Conservation (phyloP, 2,329 filamentous ascomycete genomes). For the Aotearoamyces nothofagi region DNA sequence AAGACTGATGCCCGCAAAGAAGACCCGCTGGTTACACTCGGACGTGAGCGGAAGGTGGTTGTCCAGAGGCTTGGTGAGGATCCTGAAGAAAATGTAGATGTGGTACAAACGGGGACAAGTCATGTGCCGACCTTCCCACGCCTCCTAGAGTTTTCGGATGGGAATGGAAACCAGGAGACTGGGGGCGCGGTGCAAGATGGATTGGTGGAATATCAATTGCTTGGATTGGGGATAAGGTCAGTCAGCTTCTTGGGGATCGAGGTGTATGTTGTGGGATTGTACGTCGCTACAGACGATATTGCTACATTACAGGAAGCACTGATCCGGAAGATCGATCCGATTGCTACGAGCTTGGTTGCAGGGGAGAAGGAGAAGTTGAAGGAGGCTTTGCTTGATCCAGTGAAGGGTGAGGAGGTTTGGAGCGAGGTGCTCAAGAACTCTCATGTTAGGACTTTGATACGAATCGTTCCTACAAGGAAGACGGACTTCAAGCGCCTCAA, state of each 20-base stretch:
- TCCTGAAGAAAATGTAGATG: constrained; percentile 23
- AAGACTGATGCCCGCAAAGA: constrained; percentile 7
- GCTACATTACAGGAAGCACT: constrained; percentile 65
- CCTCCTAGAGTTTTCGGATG: constrained; percentile 14
- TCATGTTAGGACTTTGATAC: constrained; percentile 60
- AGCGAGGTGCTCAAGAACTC: constrained; percentile 48
- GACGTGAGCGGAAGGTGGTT: constrained; percentile 15
- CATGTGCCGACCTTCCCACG: constrained; percentile 17
- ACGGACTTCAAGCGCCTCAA: constrained; percentile 89
- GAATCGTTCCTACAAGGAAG: constrained; percentile 80
- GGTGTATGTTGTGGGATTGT: constrained; percentile 90
- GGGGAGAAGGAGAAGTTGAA: constrained; percentile 66
- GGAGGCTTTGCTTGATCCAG: constrained; percentile 51
- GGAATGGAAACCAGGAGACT: constrained; percentile 4
- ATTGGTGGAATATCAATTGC: constrained; percentile 62
- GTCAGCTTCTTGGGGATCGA: constrained; percentile 84
- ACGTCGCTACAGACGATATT: constrained; percentile 74
- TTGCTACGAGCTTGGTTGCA: constrained; percentile 70
- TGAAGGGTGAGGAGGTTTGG: constrained; percentile 60
- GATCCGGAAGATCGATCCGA: constrained; percentile 57
- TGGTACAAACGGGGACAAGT: constrained; percentile 16
- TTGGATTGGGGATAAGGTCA: constrained; percentile 75
- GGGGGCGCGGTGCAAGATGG: constrained; percentile 7
- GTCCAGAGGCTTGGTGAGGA: constrained; percentile 17
- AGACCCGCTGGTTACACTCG: constrained; percentile 15